Evolutionary conservation across 768 basidiomycete genomes (phyloP).

Genomic region (Tulasnella sp.): DNA sequence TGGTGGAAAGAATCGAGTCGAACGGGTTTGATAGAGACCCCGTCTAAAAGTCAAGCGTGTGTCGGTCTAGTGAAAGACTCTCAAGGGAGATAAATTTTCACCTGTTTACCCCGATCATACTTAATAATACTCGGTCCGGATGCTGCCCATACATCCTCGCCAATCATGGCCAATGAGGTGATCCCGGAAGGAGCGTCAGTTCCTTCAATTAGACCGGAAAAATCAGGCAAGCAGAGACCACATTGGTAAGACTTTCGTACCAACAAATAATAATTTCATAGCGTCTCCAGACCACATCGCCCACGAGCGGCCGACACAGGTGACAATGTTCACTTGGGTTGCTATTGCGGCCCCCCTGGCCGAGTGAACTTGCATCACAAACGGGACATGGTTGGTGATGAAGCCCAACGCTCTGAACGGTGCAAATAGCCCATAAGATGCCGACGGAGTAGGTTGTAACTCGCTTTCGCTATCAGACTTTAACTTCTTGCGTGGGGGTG

Average conservation of each 20-base stretch:
- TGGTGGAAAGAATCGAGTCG: constrained; percentile 59
- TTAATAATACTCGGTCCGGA: constrained; percentile 70
- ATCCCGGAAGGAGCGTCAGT: constrained; percentile 79
- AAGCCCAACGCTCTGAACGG: constrained; percentile 96
- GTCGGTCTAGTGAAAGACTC: constrained; percentile 22
- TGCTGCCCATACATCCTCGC: constrained; percentile 83
- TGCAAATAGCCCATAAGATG: constrained; percentile 61
- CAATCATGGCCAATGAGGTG: constrained; percentile 75
- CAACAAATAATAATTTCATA: constrained; percentile 91
- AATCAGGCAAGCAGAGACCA: neutral
- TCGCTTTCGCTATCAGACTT: neutral
- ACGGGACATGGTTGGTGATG: constrained; percentile 88
- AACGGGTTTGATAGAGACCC: constrained; percentile 66
- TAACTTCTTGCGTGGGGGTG: constrained; percentile 31
- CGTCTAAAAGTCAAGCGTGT: constrained; percentile 49
- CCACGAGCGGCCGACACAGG: constrained; percentile 88
- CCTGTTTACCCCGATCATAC: constrained; percentile 89
- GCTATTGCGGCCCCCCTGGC: constrained; percentile 83
- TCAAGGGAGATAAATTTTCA: constrained; percentile 41
- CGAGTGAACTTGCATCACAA: constrained; percentile 81
- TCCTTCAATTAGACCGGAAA: constrained; percentile 55
- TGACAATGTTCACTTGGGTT: constrained; percentile 80
- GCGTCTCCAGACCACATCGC: constrained; percentile 95
- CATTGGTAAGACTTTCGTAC: constrained; percentile 54
- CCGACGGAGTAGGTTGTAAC: neutral